Evolutionary conservation across 768 basidiomycete genomes (phyloP), one percentile per base, ranked within the genome.

Genomic region (Chalciporus chontae): DNA sequence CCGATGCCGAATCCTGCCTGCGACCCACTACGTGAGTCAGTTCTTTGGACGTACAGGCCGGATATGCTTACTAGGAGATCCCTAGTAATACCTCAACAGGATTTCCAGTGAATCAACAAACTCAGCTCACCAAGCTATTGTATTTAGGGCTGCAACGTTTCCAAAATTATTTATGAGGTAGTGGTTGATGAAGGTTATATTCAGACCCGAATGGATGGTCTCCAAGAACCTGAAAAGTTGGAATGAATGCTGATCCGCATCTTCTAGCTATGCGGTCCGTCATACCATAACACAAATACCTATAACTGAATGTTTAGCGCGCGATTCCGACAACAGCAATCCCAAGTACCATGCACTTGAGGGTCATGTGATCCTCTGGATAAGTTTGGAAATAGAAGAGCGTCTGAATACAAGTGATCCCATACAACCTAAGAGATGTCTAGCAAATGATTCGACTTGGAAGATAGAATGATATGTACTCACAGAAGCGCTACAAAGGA

Each of bases 361-460:
- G 13, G 31, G 18, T 13, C 5, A 42, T 18, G 13, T 13, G 36
- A 32, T 55, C 54, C 9, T 45, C 18, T n/a, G 31, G 40, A 8
- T 55, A 55, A 14, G 31, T 45, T 34, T 52, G 51, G 27, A 39
- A 47, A 29, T 55, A 52, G 43, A 39, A 48, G 15, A 55, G 44
- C 2, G 51, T 48, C 24, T 55, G 54, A 41, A 52, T 44, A 37
- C 45, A 48, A 27, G 45, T 52, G 21, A 54, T 45, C 7, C 54
- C 51, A 23, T 53, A 53, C 11, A 53, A 21, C 26, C 47, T 21
- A 21, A 21, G 21, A 21, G 21, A 21, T 47, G 27, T 29, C 7
- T 10, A 29, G 27, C 27, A 29, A 10, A 29, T 29, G 21, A 21
- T 21, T 21, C 21, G 21, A 21, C 21, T 2, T 4, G 2, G 21